Conservation (phyloP, 208 protist species). For the Tritrichomonas musculus region DNA sequence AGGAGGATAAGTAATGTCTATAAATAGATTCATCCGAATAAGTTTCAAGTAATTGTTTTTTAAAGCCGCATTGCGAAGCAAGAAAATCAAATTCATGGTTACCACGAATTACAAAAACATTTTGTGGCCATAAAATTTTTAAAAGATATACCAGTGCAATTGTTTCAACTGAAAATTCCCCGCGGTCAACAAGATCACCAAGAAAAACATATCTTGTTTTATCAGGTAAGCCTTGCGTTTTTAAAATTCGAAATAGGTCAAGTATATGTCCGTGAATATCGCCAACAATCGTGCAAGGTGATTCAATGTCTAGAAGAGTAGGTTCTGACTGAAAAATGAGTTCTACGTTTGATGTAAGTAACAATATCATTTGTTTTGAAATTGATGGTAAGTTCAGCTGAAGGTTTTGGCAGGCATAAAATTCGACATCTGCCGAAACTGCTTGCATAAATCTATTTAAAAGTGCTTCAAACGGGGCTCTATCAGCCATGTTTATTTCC, state of each 20-base stretch:
- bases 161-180: neutral
- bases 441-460: too few relatives aligned
- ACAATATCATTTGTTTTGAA: too few relatives aligned
- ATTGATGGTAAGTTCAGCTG: too few relatives aligned
- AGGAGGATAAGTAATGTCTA: neutral
- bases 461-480: too few relatives aligned
- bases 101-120: neutral
- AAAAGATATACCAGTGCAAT: neutral
- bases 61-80: neutral
- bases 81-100: neutral
- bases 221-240: neutral
- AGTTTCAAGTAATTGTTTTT: neutral
- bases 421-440: too few relatives aligned
- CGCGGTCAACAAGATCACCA: neutral
- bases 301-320: neutral
- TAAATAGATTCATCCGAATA: neutral
- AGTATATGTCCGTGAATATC: neutral
- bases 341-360: too few relatives aligned
- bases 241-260: neutral
- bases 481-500: too few relatives aligned
- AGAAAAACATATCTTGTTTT: neutral
- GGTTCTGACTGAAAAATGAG: too few relatives aligned
- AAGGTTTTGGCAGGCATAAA: too few relatives aligned
- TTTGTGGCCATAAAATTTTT: neutral
- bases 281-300: neutral